These are phyloP conservation scores for Colletotrichum destructivum DNA, from an alignment of 2,329 filamentous ascomycete species.

Conservation along the genomic window DNA sequence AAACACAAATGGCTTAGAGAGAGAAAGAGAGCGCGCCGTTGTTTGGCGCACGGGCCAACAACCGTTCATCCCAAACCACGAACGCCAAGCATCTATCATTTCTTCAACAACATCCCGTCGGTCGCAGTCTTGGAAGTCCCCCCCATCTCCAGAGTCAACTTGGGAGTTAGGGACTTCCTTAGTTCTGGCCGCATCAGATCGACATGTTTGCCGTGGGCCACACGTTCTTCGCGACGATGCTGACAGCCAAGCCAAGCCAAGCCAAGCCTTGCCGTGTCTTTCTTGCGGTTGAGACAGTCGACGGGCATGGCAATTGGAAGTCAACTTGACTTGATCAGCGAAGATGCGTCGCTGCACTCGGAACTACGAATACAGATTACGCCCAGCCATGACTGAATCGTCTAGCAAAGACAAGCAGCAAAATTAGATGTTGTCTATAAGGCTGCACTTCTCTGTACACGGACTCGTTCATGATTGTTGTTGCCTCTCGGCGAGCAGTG, in stretches of 20 bases:
- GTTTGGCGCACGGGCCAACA: conserved; percentile 24
- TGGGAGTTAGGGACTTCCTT: background rate
- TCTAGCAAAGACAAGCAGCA: background rate
- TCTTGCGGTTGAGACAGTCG: background rate
- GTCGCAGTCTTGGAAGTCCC: too few species aligned
- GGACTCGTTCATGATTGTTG: background rate
- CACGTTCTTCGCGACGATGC: background rate
- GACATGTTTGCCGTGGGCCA: background rate
- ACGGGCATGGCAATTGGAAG: conserved; percentile 3
- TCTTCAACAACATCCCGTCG: background rate
- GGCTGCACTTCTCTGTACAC: background rate
- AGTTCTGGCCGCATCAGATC: background rate
- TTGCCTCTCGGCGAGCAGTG: background rate
- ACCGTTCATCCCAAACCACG: background rate
- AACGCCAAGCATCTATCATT: background rate
- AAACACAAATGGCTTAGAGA: conserved; percentile 14
- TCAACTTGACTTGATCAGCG: background rate
- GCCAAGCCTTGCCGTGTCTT: conserved; percentile 15
- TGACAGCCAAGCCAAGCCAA: conserved; percentile 9
- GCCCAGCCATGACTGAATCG: background rate
- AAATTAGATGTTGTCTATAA: background rate
- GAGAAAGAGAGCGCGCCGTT: background rate
- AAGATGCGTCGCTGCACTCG: background rate
- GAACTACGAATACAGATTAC: background rate
- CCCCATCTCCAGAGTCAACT: background rate